Percentiles rank a stretch among this genome's conserved stretches.
phyloP scores from a whole-genome alignment of 345 rosid species.

The Citrus medica region DNA sequence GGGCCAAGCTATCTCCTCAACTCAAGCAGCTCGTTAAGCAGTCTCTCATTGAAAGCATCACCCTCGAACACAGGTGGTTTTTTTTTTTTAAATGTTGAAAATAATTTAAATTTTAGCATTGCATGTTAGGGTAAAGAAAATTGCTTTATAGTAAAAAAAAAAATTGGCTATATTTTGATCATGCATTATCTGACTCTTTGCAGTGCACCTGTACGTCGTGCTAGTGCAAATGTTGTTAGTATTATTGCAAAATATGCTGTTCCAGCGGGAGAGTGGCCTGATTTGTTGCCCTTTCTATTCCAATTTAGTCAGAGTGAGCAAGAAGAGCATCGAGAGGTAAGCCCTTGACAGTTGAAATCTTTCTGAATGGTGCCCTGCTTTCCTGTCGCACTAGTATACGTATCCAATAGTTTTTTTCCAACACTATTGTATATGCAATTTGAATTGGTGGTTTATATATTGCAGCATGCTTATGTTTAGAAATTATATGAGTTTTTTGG shows the following conservation, averaged over 20 bases:
- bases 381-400: background rate
- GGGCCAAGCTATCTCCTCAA: conserved; percentile 93
- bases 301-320: conserved; percentile 95
- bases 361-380: background rate
- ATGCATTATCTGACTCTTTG: background rate
- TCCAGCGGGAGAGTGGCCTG: conserved; percentile 98
- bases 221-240: conserved; percentile 98
- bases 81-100: background rate
- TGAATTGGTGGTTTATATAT: background rate
- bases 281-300: conserved; percentile 78
- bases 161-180: background rate
- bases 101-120: background rate
- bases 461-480: background rate
- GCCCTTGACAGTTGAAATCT: background rate
- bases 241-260: conserved; percentile 90
- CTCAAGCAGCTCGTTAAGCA: conserved; percentile 79
- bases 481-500: background rate
- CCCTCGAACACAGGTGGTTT: conserved; percentile 78
- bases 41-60: conserved; percentile 90
- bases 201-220: conserved; percentile 92
- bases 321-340: conserved; percentile 97
- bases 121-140: background rate
- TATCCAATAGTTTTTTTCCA: background rate
- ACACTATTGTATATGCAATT: background rate
- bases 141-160: background rate